Base-by-base conservation (phyloP, 75 land plant genomes). In the Pinus albicaulis region DNA sequence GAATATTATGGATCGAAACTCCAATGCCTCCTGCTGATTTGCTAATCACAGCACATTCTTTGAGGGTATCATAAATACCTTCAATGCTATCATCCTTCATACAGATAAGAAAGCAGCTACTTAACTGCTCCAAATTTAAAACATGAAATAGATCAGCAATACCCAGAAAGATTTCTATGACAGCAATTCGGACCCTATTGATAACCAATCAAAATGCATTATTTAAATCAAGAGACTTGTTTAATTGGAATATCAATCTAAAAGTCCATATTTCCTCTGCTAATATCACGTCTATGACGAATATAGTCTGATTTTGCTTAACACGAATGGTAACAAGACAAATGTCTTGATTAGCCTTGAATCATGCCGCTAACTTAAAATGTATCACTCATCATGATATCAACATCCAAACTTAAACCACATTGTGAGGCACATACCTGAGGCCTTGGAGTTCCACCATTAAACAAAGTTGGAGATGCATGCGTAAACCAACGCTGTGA, bases 1-100 rank as follows among this genome's bases (percentile, higher is more conserved):
- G 82, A 41, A 83, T 83, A 31, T 80, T 79, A 53, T 86, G 87
- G 7, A 84, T 61, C 2, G 87, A 86, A 20, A 82, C 34, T 10
- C 87, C 87, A 76, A 83, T 79, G 2, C 87, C 87, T 11, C 87
- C 87, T n/a, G 86, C 86, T 36, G 87, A 86, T 44, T 86, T 86
- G 82, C 86, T 84, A 25, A 86, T 84, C 6, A 86, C 75, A 59
- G 87, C 87, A 73, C 87, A 86, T 70, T 86, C 87, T 59, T 86
- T 84, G 15, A 86, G 57, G 4, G 87, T 86, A 25, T 86, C 87
- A 58, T 86, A 86, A 4, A 86, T 86, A 0, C 87, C 87, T 60
- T 86, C 87, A 57, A 86, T 86, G 23, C 86, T 84, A 59, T 86
- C 86, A 0, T 84, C 87, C 48, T 86, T 86, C 87, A 86, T 86